phyloP scores from a whole-genome alignment of 495 filamentous ascomycete species.

The Terfezia claveryi region DNA sequence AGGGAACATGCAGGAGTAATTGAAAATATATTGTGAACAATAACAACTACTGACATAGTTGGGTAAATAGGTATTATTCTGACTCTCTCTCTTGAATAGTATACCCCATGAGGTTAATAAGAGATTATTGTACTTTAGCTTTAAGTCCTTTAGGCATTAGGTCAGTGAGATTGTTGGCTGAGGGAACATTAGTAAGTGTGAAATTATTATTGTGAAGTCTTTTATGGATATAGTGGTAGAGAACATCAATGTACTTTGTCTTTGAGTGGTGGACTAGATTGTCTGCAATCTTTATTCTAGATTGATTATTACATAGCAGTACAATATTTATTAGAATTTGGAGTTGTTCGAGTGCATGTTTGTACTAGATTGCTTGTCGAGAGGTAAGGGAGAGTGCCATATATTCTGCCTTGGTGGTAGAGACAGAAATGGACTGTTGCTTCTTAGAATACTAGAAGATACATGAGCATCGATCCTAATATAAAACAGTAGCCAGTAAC shows the following conservation, averaged over 20 bases:
- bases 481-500: constrained; percentile 1
- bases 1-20: no score
- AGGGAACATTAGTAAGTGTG: not conserved
- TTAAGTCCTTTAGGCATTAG: not conserved
- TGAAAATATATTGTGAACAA: no score
- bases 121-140: not conserved
- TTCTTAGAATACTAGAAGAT: not conserved
- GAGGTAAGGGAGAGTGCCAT: not conserved
- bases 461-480: not conserved
- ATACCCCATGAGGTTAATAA: not conserved
- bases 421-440: not conserved
- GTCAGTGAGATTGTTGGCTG: not conserved
- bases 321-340: not conserved
- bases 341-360: not conserved
- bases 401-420: constrained; percentile 1
- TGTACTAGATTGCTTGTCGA: constrained; percentile 1
- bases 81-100: no score
- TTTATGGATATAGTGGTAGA: not conserved
- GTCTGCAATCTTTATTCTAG: not conserved
- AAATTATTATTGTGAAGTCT: not conserved
- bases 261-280: not conserved
- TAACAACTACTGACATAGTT: no score
- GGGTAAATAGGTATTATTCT: no score
- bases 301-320: not conserved
- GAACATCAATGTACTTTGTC: constrained; percentile 3